Evolutionary conservation across 2,329 filamentous ascomycete genomes (phyloP).

Genomic region (Verticillium longisporum): DNA sequence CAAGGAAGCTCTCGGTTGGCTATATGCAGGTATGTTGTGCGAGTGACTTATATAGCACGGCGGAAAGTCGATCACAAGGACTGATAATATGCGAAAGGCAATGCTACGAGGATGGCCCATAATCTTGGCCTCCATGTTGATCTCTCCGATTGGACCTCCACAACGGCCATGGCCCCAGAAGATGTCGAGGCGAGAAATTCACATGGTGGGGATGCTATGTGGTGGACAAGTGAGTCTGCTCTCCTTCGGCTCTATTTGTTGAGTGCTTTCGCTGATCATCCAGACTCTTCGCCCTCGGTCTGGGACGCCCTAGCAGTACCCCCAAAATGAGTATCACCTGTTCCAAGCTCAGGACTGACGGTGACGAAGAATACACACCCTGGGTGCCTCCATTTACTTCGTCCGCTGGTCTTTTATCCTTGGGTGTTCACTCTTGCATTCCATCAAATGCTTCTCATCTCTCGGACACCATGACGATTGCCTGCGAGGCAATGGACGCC

Average conservation of each 20-base stretch:
- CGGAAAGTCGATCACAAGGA: neutral
- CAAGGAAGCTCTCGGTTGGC: conserved; percentile 15
- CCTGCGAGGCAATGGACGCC: conserved; percentile 12
- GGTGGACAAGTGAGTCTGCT: conserved; percentile 13
- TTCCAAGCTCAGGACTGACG: conserved; percentile 9
- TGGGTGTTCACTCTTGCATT: conserved; percentile 9
- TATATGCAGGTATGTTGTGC: conserved; percentile 10
- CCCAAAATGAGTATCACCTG: conserved; percentile 12
- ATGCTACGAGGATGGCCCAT: conserved; percentile 16
- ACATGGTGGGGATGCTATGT: conserved; percentile 17
- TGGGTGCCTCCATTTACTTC: conserved; percentile 6
- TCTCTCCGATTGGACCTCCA: conserved; percentile 8
- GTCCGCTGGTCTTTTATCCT: neutral
- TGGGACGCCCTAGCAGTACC: conserved; percentile 14
- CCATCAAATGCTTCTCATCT: conserved; percentile 9
- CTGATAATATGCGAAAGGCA: conserved; percentile 5
- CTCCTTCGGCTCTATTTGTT: neutral
- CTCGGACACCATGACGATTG: conserved; percentile 11
- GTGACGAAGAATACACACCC: conserved; percentile 9
- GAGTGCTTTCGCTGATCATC: neutral
- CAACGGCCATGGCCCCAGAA: conserved; percentile 6
- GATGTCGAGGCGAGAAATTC: conserved; percentile 15
- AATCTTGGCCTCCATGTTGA: conserved; percentile 17
- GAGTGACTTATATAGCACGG: neutral
- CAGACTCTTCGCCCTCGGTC: conserved; percentile 9